Percentiles rank a stretch among this genome's conserved stretches.
Evolutionary conservation across 2,329 filamentous ascomycete species (phyloP).

Genomic region (Calonectria pteridis): DNA sequence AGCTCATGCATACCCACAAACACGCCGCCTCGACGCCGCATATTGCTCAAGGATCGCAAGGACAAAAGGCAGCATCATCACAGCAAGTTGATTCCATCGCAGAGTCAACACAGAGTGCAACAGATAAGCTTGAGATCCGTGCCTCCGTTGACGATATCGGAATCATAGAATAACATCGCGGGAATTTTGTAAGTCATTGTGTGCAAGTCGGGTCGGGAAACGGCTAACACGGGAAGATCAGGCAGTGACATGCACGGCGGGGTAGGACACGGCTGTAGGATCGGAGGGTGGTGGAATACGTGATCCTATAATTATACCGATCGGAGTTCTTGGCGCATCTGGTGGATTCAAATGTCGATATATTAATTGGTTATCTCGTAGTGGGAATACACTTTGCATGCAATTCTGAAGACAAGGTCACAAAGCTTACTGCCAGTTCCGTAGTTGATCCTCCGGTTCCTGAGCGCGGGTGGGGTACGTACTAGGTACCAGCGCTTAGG

Average conservation of each 20-base stretch:
- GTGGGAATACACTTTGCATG: not conserved
- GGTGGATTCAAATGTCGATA: not conserved
- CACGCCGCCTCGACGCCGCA: conserved; percentile 20
- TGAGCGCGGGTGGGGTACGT: not conserved
- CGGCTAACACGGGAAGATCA: not conserved
- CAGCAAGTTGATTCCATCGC: not conserved
- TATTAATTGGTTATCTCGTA: not conserved
- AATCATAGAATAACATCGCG: not conserved
- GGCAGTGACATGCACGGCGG: not conserved
- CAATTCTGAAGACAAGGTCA: not conserved
- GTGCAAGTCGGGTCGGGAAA: not conserved
- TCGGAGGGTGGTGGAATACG: not conserved
- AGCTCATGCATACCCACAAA: conserved; percentile 51
- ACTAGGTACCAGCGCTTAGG: not conserved
- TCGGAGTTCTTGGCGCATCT: not conserved
- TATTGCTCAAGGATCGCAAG: conserved; percentile 22
- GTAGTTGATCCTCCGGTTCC: not conserved
- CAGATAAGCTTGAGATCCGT: not conserved
- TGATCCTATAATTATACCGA: not conserved
- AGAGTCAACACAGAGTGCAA: not conserved
- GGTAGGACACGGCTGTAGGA: not conserved
- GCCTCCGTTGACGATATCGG: not conserved
- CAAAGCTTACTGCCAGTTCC: not conserved
- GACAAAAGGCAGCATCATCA: conserved; percentile 15
- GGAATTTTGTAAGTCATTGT: not conserved